Conservation (phyloP, 306 rosid species). For the Macrotyloma uniflorum region DNA sequence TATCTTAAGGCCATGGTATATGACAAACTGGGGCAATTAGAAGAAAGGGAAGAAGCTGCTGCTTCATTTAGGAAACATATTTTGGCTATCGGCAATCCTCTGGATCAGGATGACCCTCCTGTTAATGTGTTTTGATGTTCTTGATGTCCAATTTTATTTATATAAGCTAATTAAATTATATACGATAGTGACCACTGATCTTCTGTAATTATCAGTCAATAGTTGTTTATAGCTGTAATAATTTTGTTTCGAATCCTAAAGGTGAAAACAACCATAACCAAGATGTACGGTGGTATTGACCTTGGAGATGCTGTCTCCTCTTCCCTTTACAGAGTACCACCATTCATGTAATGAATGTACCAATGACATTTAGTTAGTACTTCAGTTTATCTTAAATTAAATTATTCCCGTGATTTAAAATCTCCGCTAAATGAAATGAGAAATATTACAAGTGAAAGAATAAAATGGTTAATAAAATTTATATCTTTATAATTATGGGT, state of each 20-base stretch:
- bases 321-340: not conserved
- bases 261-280: not conserved
- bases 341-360: not conserved
- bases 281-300: not conserved
- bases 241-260: not conserved
- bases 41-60: slow-evolving; percentile 86
- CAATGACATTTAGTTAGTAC: not conserved
- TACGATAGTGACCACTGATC: not conserved
- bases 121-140: slow-evolving; percentile 45
- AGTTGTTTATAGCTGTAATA: slow-evolving; percentile 19
- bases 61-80: slow-evolving; percentile 74
- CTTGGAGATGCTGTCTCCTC: not conserved
- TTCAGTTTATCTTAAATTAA: not conserved
- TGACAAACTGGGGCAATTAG: slow-evolving; percentile 72
- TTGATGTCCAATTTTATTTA: not conserved
- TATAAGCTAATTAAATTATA: not conserved
- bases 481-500: not conserved
- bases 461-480: not conserved
- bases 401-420: not conserved
- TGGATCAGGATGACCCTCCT: slow-evolving; percentile 53
- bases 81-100: slow-evolving; percentile 64
- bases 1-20: slow-evolving; percentile 84
- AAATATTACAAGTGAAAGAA: not conserved
- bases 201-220: slow-evolving; percentile 14
- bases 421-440: not conserved